phyloP scores from a whole-genome alignment of 768 basidiomycete species.

The Lactarius hatsudake region DNA sequence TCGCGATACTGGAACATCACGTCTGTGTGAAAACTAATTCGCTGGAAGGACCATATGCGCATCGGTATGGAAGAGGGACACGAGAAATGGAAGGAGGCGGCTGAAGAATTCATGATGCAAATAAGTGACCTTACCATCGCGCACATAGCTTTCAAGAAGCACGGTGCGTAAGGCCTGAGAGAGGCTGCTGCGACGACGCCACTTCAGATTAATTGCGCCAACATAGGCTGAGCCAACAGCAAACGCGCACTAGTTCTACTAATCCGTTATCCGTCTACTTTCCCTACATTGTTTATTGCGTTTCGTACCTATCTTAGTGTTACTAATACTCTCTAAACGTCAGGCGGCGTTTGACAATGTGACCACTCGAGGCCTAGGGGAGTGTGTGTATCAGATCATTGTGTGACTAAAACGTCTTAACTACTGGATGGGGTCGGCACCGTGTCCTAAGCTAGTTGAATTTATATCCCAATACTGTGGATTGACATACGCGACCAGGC shows the following conservation, averaged over 20 bases:
- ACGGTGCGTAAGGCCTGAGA: background rate
- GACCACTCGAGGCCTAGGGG: no score
- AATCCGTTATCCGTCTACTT: no score
- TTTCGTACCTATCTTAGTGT: no score
- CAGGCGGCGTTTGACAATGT: no score
- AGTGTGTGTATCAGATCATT: no score
- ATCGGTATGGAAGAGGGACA: background rate
- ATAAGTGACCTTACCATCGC: background rate
- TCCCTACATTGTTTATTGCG: no score
- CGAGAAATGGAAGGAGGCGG: background rate
- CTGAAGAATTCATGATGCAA: background rate
- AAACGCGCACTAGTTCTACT: background rate
- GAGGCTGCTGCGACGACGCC: background rate
- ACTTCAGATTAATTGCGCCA: background rate
- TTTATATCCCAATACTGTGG: no score
- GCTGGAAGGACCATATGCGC: background rate
- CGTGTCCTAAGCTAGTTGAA: no score
- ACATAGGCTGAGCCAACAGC: background rate
- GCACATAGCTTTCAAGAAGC: background rate
- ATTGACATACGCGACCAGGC: no score
- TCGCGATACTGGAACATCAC: background rate
- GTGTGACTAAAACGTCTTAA: no score
- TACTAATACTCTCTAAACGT: no score
- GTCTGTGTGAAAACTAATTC: background rate
- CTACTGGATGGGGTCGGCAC: no score